Evolutionary conservation across 495 filamentous ascomycete genomes (phyloP).

Genomic region (Trichocladium uniseriatum): DNA sequence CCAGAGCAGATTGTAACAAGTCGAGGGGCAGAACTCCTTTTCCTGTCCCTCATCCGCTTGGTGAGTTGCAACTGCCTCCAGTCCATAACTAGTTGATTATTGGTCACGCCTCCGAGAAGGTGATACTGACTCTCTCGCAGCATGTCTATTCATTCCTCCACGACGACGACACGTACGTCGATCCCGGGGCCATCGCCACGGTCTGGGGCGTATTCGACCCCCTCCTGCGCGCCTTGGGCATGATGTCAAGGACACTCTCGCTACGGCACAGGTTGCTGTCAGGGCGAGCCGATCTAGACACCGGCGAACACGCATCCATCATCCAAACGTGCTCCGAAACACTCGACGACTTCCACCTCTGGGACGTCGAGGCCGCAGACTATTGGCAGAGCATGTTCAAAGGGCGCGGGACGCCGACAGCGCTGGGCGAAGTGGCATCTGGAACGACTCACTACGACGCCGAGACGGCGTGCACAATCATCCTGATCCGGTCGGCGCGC

Average conservation of each 20-base stretch:
- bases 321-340: constrained; percentile 15
- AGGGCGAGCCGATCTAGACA: too few species aligned
- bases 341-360: constrained; percentile 16
- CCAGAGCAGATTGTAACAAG: constrained; percentile 9
- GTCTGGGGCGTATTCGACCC: constrained; percentile 8
- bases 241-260: constrained; percentile 14
- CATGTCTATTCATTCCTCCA: constrained; percentile 9
- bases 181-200: constrained; percentile 5
- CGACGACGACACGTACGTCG: constrained; percentile 1
- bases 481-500: constrained; percentile 14
- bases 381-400: constrained; percentile 19
- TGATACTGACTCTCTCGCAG: background rate
- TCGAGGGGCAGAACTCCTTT: constrained; percentile 7
- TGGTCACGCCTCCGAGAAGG: too few species aligned
- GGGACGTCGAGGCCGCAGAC: constrained; percentile 16
- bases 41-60: constrained; percentile 6
- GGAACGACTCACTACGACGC: constrained; percentile 11
- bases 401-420: constrained; percentile 12
- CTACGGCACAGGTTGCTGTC: constrained; percentile 11
- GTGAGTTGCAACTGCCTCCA: background rate
- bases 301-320: background rate
- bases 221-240: constrained; percentile 4
- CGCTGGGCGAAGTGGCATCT: constrained; percentile 12
- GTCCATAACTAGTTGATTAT: background rate
- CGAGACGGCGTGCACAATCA: constrained; percentile 20